These are phyloP conservation scores for Trichaptum fuscoviolaceum DNA, from an alignment of 768 basidiomycete genomes.

Conservation along the genomic window DNA sequence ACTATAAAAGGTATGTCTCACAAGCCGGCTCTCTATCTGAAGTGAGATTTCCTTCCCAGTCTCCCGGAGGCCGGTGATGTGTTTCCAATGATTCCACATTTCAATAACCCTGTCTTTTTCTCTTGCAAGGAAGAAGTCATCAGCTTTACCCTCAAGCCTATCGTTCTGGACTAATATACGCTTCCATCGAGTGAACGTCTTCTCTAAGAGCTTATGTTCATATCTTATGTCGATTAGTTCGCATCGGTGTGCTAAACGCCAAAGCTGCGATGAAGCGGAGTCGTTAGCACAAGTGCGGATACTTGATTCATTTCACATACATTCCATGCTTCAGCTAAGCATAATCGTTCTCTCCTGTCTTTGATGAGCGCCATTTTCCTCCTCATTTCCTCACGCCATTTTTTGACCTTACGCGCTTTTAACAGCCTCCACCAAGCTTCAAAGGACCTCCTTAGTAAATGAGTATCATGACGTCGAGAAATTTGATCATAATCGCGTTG, in stretches of 20 bases:
- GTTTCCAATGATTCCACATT: conserved; percentile 58
- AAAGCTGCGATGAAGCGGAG: background rate
- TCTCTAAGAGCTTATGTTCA: conserved; percentile 10
- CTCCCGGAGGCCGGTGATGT: conserved; percentile 35
- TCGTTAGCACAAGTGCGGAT: background rate
- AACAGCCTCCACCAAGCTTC: conserved; percentile 49
- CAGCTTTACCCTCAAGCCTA: conserved; percentile 43
- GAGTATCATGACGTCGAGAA: conserved; percentile 37
- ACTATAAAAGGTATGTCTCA: conserved; percentile 38
- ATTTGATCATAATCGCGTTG: conserved; percentile 39
- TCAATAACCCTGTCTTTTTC: conserved; percentile 33
- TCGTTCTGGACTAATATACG: conserved; percentile 34
- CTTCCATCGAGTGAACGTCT: conserved; percentile 20
- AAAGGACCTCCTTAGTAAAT: conserved; percentile 38
- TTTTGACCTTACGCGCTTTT: conserved; percentile 48
- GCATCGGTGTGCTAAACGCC: background rate
- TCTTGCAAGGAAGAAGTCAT: conserved; percentile 36
- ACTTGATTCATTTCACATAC: conserved; percentile 10
- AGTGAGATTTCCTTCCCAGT: conserved; percentile 41
- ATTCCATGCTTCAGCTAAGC: conserved; percentile 54
- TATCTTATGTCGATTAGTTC: conserved; percentile 21
- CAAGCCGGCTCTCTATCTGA: conserved; percentile 43
- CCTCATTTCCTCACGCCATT: conserved; percentile 70
- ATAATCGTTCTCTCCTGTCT: conserved; percentile 46
- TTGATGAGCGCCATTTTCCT: conserved; percentile 58